These are phyloP conservation scores for Boletus austroedulis DNA, from an alignment of 1,284 basidiomycete genomes.

Conservation along the genomic window DNA sequence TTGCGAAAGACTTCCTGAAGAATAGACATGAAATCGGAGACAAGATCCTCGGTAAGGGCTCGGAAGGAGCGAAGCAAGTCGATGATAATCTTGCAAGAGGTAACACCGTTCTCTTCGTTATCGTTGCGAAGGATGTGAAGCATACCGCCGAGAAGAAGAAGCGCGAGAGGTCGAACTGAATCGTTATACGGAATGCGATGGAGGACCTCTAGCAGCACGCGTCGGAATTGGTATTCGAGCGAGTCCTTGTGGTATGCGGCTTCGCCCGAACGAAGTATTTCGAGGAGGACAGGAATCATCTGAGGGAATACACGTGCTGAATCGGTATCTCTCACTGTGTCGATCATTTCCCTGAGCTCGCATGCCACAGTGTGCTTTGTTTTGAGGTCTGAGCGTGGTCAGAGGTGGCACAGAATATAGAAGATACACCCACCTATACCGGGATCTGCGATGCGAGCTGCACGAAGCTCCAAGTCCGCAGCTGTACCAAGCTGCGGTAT, in stretches of 20 bases:
- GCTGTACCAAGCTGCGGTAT: conserved; percentile 46
- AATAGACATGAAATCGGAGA: conserved; percentile 80
- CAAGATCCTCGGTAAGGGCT: conserved; percentile 73
- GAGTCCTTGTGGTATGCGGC: conserved; percentile 77
- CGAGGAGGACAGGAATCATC: conserved; percentile 78
- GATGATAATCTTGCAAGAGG: conserved; percentile 90
- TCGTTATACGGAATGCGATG: conserved; percentile 88
- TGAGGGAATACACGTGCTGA: conserved; percentile 68
- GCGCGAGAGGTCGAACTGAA: conserved; percentile 67
- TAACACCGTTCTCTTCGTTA: conserved; percentile 94
- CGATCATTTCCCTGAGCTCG: conserved; percentile 86
- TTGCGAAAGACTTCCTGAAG: conserved; percentile 77
- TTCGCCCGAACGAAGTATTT: conserved; percentile 76
- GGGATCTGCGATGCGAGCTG: conserved; percentile 70
- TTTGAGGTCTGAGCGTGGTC: conserved; percentile 53
- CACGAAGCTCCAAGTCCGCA: conserved; percentile 65
- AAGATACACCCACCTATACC: conserved; percentile 50
- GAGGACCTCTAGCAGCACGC: conserved; percentile 82
- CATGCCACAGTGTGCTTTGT: conserved; percentile 68
- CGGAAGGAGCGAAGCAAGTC: conserved; percentile 74
- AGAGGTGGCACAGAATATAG: background rate
- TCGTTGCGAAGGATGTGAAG: conserved; percentile 84
- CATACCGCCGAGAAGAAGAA: conserved; percentile 73
- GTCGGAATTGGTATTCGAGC: conserved; percentile 83
- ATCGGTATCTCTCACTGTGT: conserved; percentile 80